Conservation (phyloP, 106 monocot genomes). For the Agapanthus africanus region DNA sequence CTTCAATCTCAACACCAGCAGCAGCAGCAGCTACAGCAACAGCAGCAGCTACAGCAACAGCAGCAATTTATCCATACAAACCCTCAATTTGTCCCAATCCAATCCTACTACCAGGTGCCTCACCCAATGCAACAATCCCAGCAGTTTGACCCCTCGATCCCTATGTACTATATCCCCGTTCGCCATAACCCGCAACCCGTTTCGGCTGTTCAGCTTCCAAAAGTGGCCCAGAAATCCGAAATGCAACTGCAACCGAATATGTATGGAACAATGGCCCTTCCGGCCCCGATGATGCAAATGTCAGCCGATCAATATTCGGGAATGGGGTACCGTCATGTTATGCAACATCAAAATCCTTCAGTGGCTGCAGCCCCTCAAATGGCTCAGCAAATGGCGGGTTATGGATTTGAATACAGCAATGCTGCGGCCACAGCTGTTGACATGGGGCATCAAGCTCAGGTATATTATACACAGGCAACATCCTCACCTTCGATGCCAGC, state of each 20-base stretch:
- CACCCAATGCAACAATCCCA: conserved; percentile 39
- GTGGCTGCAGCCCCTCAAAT: no score
- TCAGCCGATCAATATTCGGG: no score
- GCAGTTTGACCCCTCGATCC: conserved; percentile 31
- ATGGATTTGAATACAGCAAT: no score
- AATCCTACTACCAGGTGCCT: conserved; percentile 46
- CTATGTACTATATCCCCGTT: conserved; percentile 60
- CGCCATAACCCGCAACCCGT: conserved; percentile 19
- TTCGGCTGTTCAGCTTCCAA: conserved; percentile 10
- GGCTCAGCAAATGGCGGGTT: conserved; percentile 2
- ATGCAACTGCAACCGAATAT: conserved; percentile 29
- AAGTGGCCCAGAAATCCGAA: conserved; percentile 28
- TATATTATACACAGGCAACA: conserved; percentile 11
- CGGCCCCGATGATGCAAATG: no score
- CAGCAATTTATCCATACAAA: conserved; percentile 45
- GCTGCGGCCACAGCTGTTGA: neutral
- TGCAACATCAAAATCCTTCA: no score
- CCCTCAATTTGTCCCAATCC: conserved; percentile 31
- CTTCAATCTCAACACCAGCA: conserved; percentile 17
- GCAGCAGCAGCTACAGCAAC: conserved; percentile 30
- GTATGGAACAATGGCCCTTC: no score
- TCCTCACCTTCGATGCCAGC: no score
- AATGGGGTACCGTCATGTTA: no score
- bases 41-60: conserved; percentile 43
- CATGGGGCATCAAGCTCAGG: neutral